Conservation (phyloP, 257 asterid species). For the Penstemon davidsonii region DNA sequence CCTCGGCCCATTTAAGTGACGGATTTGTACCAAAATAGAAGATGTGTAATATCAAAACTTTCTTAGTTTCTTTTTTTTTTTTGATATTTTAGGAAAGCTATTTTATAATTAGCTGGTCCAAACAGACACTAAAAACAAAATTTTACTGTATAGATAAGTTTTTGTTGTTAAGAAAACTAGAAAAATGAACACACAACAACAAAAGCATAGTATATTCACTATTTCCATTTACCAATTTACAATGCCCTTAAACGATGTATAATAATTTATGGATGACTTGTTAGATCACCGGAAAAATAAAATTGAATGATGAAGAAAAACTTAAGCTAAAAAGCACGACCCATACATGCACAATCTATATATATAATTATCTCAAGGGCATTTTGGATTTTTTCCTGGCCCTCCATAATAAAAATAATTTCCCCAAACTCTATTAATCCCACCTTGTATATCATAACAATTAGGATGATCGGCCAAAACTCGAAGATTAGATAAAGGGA, state of each 20-base stretch:
- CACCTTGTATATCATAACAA: conserved; percentile 55
- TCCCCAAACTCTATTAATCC: conserved; percentile 53
- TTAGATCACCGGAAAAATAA: conserved; percentile 36
- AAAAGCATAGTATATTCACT: conserved; percentile 46
- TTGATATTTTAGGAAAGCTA: too few species aligned
- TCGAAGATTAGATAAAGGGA: conserved; percentile 50
- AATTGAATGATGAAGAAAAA: conserved; percentile 27
- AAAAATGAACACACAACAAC: conserved; percentile 9
- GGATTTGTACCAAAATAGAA: too few species aligned
- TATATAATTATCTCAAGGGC: conserved; percentile 34
- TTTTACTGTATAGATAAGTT: background rate
- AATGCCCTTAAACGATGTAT: conserved; percentile 37
- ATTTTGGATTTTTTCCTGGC: conserved; percentile 55
- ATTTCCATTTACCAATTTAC: conserved; percentile 54
- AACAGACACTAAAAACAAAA: too few species aligned
- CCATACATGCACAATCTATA: background rate
- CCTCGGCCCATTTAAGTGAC: too few species aligned
- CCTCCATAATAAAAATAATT: conserved; percentile 62
- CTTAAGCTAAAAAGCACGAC: conserved; percentile 11
- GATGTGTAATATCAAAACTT: too few species aligned
- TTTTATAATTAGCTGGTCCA: too few species aligned
- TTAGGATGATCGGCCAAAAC: conserved; percentile 54
- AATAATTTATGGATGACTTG: conserved; percentile 38
- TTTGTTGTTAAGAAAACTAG: background rate
- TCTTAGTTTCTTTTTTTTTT: too few species aligned